These are phyloP conservation scores for Pisolithus marmoratus DNA, from an alignment of 768 basidiomycete genomes.

Conservation along the genomic window DNA sequence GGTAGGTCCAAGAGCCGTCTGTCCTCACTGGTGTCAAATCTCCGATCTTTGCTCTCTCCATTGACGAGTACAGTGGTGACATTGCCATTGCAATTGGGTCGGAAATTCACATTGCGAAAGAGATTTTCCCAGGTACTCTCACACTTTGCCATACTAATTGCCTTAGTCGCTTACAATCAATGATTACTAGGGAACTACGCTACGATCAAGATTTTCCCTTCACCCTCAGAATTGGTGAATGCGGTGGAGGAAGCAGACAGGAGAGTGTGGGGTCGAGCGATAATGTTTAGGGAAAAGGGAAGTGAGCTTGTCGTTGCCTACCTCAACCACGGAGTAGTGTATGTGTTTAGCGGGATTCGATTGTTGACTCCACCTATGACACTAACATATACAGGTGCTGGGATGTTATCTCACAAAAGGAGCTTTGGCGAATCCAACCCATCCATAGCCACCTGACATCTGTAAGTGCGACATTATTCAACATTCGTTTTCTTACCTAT, in stretches of 20 bases:
- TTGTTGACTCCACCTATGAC: background rate
- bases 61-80: background rate
- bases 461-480: background rate
- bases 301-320: slow-evolving; percentile 1
- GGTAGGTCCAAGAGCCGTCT: slow-evolving; percentile 1
- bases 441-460: slow-evolving; percentile 2
- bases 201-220: slow-evolving; percentile 1
- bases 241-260: background rate
- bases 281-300: background rate
- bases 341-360: background rate
- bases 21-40: slow-evolving; percentile 3
- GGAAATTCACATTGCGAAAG: slow-evolving; percentile 2
- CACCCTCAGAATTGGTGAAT: background rate
- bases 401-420: background rate
- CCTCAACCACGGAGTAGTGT: slow-evolving; percentile 6
- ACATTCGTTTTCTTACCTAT: background rate
- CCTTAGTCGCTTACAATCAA: background rate
- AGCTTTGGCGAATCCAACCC: slow-evolving; percentile 1
- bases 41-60: background rate
- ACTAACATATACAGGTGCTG: slow-evolving; percentile 1
- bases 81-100: slow-evolving; percentile 1
- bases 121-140: background rate
- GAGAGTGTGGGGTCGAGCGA: background rate
- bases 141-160: background rate
- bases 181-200: background rate